Evolutionary conservation across 2,329 filamentous ascomycete genomes (phyloP).

Genomic region (Colletotrichum salicis): DNA sequence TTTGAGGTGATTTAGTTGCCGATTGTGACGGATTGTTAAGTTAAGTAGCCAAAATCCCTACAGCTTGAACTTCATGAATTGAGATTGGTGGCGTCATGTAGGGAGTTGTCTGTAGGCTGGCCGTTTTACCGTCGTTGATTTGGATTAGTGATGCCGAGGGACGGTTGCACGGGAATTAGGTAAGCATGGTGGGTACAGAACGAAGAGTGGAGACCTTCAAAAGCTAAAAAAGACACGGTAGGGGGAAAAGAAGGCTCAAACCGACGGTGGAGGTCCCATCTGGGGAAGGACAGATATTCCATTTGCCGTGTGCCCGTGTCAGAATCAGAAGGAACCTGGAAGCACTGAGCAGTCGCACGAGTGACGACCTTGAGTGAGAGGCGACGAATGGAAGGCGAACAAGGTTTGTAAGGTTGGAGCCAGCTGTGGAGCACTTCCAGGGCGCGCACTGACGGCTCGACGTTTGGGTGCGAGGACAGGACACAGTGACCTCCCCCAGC

Average conservation of each 20-base stretch:
- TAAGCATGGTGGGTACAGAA: not conserved
- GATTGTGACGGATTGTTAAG: too few relatives aligned
- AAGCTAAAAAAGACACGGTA: not conserved
- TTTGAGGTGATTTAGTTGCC: too few relatives aligned
- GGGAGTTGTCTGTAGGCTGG: not conserved
- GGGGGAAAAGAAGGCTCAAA: slow-evolving; percentile 15
- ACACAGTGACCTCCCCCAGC: slow-evolving; percentile 33
- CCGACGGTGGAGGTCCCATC: slow-evolving; percentile 10
- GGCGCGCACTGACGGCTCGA: slow-evolving; percentile 12
- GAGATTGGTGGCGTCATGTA: not conserved
- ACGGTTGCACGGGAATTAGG: not conserved
- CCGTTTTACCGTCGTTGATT: not conserved
- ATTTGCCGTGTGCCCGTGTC: slow-evolving; percentile 23
- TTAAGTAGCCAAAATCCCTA: too few relatives aligned
- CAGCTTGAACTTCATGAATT: too few relatives aligned
- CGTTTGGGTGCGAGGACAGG: not conserved
- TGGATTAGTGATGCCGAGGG: not conserved
- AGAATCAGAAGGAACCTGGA: too few relatives aligned
- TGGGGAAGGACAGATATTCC: slow-evolving; percentile 36
- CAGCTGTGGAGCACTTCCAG: slow-evolving; percentile 1
- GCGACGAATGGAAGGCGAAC: slow-evolving; percentile 4
- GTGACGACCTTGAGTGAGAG: not conserved
- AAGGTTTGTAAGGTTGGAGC: slow-evolving; percentile 12
- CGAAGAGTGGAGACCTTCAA: not conserved
- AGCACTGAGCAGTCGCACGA: too few relatives aligned